A percentile compares a stretch with the other conserved stretches of the same genome.
Evolutionary conservation across 116 monocot genomes (phyloP).

Genomic region (Zostera marina): DNA sequence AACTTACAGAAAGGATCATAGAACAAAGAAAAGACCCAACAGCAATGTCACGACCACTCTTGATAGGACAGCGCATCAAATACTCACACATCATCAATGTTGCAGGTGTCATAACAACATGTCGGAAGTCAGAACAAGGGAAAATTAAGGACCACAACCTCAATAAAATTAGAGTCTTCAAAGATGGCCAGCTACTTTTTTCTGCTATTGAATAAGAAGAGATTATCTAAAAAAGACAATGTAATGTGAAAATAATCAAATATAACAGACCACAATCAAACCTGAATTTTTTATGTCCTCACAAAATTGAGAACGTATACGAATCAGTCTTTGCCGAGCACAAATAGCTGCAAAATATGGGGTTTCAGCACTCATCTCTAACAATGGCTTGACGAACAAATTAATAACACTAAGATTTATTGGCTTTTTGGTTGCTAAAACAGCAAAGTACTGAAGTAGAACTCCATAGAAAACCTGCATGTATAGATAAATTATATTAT

Average conservation of each 20-base stretch:
- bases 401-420: conserved; percentile 45
- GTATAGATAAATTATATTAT: conserved; percentile 4
- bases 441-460: conserved; percentile 83
- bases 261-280: conserved; percentile 2
- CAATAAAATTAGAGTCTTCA: conserved; percentile 69
- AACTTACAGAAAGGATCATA: conserved; percentile 67
- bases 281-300: conserved; percentile 65
- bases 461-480: conserved; percentile 85
- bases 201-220: conserved; percentile 22
- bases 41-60: conserved; percentile 50
- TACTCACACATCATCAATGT: conserved; percentile 88
- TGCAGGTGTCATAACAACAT: conserved; percentile 83
- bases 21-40: conserved; percentile 84
- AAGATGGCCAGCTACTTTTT: conserved; percentile 72
- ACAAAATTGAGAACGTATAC: conserved; percentile 35
- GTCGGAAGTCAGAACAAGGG: conserved; percentile 92
- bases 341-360: conserved; percentile 91
- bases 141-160: conserved; percentile 82
- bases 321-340: conserved; percentile 51
- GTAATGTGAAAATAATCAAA: not conserved
- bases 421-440: conserved; percentile 35
- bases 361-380: conserved; percentile 77
- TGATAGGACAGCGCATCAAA: conserved; percentile 71
- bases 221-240: not conserved
- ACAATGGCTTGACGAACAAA: conserved; percentile 61